Base-by-base conservation (phyloP, 2,329 filamentous ascomycete genomes). In the Calcarisporium arbuscula region DNA sequence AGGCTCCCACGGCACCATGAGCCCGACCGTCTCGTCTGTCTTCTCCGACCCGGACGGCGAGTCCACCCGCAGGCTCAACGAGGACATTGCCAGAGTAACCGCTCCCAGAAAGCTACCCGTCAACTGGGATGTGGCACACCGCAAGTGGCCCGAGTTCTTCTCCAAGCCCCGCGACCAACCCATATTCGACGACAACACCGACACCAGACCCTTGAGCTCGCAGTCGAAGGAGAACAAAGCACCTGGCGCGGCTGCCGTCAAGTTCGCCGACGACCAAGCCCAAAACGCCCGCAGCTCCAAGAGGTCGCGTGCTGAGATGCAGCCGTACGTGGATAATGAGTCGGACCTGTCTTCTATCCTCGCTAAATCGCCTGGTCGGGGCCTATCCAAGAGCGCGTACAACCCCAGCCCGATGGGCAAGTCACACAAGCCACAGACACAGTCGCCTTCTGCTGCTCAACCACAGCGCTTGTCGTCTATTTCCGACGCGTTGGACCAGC, bases 1-100 rank as follows among this genome's bases (percentile, higher is more conserved):
- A 19, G 72, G 71, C 36, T 72, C 69, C 34, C 71, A 74, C 54
- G 71, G 72, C 51, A 73, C 70, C 41, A 62, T 75, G 43, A 72
- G 68, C 49, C 65, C 68, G 35, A 75, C 70, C 29, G 50, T 66
- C 33, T 72, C 71, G 23, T 68, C 70, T 27, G 57, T 75, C 46
- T 70, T 72, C 40, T 66, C 69, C 36, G 65, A 67, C 37, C 68
- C 66, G 23, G 69, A 73, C 39, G 68, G 64, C 52, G 72, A 75
- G 51, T 72, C 70, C 19, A 74, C 70, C 26, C 67, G 68, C 37
- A 61, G 59, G 37, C 58, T 72, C 26, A 65, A 70, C 46, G 64
- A 71, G 33, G 62, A 71, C 25, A 66, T 70, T 41, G 64, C 64
- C 35, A 56, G 64, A 22, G 51, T 67, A 28, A 64, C 61, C 11